Base-by-base conservation (phyloP, 768 basidiomycete species). In the Russula compacta region DNA sequence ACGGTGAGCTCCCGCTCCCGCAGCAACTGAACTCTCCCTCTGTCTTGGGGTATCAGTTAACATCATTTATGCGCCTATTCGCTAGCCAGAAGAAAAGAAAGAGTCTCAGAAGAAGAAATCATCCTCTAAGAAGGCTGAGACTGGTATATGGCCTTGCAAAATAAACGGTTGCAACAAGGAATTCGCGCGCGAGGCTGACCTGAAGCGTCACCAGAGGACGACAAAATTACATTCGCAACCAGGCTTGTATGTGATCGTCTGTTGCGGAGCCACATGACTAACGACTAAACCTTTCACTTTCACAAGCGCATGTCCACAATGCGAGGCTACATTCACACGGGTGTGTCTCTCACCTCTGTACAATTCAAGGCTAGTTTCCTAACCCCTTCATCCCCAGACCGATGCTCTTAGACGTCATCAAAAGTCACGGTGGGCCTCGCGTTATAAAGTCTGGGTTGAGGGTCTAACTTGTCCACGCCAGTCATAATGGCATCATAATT, bases 141-240 rank as follows among this genome's bases (percentile, higher is more conserved):
- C 82, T 3, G 79, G 81, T 7, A 70, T 83, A 50, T 90, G 88
- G 88, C 86, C 88, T 7, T 90, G 88, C 77, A 83, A 83, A 71
- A 89, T 90, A 69, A 81, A 84, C 69, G 88, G 86, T 35, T 90
- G 88, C 74, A 83, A 82, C 73, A 90, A 89, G 73, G 82, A 87
- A 70, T 90, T 90, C 69, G 87, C 86, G 49, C 80, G 88, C 56
- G 88, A 90, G 72, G 88, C 88, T 15, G 88, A 90, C 76, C 74
- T 90, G 64, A 89, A 89, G 76, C 71, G 88, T 67, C 88, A 90
- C 71, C 88, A 89, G 69, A 77, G 86, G 70, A 90, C 88, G 36
- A 89, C 88, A 24, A 90, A 87, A 71, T 71, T 80, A 51, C 88
- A 90, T 73, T 85, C 85, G 3, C 76, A 85, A 71, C 86, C 88